phyloP scores from a whole-genome alignment of 345 rosid species.

The Aquilaria malaccensis region DNA sequence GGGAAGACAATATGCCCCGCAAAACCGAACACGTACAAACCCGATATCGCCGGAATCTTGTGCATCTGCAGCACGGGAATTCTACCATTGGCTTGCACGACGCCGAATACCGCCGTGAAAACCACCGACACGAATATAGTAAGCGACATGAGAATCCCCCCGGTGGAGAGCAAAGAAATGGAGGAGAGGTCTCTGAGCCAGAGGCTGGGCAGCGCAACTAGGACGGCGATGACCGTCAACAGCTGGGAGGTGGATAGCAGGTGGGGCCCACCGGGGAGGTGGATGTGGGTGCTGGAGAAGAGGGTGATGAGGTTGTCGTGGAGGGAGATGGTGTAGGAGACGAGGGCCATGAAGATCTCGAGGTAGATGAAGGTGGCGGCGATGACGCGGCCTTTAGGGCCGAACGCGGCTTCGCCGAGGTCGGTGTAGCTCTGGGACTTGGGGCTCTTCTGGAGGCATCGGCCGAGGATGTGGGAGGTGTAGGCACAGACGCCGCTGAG shows the following conservation, averaged over 20 bases:
- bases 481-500: slow-evolving; percentile 53
- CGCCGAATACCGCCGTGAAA: slow-evolving; percentile 43
- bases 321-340: slow-evolving; percentile 75
- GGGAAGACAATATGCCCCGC: slow-evolving; percentile 84
- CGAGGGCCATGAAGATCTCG: slow-evolving; percentile 73
- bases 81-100: slow-evolving; percentile 26
- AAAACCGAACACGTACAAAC: slow-evolving; percentile 56
- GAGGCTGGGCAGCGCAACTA: slow-evolving; percentile 60
- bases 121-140: slow-evolving; percentile 54
- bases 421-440: slow-evolving; percentile 57
- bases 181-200: slow-evolving; percentile 72
- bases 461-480: slow-evolving; percentile 54
- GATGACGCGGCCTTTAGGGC: slow-evolving; percentile 36
- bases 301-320: slow-evolving; percentile 60
- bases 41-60: slow-evolving; percentile 60
- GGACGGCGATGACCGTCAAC: slow-evolving; percentile 43
- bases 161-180: slow-evolving; percentile 65
- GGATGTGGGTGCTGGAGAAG: slow-evolving; percentile 26
- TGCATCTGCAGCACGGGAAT: slow-evolving; percentile 39
- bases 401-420: slow-evolving; percentile 57
- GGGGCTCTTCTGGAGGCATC: slow-evolving; percentile 56
- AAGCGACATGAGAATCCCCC: slow-evolving; percentile 65
- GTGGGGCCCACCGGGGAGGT: slow-evolving; percentile 12
- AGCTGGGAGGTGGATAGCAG: slow-evolving; percentile 39
- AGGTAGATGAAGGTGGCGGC: slow-evolving; percentile 49